A percentile compares a stretch with the other conserved stretches of the same genome.
Evolutionary conservation across 1,284 basidiomycete genomes (phyloP).

Genomic region (Ustilago bromivora): DNA sequence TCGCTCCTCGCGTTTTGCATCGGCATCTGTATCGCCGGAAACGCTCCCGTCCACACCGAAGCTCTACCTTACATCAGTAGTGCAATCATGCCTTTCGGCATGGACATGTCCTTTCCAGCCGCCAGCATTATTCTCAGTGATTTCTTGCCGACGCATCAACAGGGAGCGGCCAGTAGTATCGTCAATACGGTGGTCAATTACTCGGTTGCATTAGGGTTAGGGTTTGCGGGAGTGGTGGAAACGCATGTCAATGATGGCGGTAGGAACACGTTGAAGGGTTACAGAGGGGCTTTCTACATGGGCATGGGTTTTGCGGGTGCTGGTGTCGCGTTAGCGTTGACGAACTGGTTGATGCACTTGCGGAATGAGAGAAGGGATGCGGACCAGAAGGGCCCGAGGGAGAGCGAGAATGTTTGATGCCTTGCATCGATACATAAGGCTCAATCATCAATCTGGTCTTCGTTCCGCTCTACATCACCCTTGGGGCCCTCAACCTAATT

Average conservation of each 20-base stretch:
- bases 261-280: constrained; percentile 26
- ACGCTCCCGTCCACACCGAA: constrained; percentile 29
- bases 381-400: not conserved
- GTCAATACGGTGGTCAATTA: constrained; percentile 63
- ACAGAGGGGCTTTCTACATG: constrained; percentile 47
- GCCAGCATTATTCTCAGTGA: constrained; percentile 55
- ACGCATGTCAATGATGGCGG: constrained; percentile 48
- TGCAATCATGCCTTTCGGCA: constrained; percentile 50
- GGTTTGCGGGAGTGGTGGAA: constrained; percentile 59
- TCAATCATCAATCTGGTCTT: constrained; percentile 41
- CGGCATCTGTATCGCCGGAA: constrained; percentile 43
- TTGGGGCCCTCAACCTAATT: constrained; percentile 10
- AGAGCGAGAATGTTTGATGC: not conserved
- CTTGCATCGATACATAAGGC: not conserved
- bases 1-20: constrained; percentile 52
- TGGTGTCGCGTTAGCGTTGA: constrained; percentile 34
- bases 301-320: constrained; percentile 46
- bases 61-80: constrained; percentile 38
- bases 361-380: not conserved
- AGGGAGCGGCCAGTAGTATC: constrained; percentile 55
- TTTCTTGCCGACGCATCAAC: constrained; percentile 44
- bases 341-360: constrained; percentile 29
- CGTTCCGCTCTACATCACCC: constrained; percentile 42
- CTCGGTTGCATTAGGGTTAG: constrained; percentile 55
- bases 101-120: constrained; percentile 57